Percentiles rank a stretch among this genome's conserved stretches.
phyloP scores from a whole-genome alignment of 495 filamentous ascomycete species.

The Penicillium waksmanii region DNA sequence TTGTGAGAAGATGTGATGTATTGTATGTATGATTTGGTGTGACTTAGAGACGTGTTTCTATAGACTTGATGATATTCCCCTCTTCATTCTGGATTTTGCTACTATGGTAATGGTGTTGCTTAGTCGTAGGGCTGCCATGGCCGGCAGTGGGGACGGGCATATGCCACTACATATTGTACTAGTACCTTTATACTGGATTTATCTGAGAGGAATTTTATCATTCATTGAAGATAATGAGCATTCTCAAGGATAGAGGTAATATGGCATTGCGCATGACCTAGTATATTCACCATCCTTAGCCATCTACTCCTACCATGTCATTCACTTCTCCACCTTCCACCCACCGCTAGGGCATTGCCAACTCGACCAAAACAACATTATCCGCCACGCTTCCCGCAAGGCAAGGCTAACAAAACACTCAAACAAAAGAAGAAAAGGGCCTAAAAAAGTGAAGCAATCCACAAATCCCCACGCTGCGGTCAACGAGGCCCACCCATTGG shows the following conservation, averaged over 20 bases:
- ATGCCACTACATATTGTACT: too few relatives aligned
- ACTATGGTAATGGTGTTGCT: too few relatives aligned
- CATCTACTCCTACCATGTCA: too few relatives aligned
- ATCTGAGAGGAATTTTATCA: background rate
- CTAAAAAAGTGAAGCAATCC: constrained; percentile 24
- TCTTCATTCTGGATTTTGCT: background rate
- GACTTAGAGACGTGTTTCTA: background rate
- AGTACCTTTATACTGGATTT: background rate
- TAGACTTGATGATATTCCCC: background rate
- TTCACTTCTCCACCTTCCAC: background rate
- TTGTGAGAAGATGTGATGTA: background rate
- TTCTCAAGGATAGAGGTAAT: too few relatives aligned
- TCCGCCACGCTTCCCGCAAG: background rate
- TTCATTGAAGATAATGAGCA: too few relatives aligned
- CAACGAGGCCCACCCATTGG: constrained; percentile 29
- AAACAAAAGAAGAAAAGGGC: constrained; percentile 5
- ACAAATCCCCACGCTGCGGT: constrained; percentile 9
- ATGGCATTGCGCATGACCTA: too few relatives aligned
- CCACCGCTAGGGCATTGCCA: background rate
- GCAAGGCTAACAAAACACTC: background rate
- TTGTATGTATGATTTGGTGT: background rate
- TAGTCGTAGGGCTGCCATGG: too few relatives aligned
- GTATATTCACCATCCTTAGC: too few relatives aligned
- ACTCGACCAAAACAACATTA: background rate
- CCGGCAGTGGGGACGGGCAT: too few relatives aligned